Base-by-base conservation (phyloP, 306 rosid genomes). In the Gillenia trifoliata region DNA sequence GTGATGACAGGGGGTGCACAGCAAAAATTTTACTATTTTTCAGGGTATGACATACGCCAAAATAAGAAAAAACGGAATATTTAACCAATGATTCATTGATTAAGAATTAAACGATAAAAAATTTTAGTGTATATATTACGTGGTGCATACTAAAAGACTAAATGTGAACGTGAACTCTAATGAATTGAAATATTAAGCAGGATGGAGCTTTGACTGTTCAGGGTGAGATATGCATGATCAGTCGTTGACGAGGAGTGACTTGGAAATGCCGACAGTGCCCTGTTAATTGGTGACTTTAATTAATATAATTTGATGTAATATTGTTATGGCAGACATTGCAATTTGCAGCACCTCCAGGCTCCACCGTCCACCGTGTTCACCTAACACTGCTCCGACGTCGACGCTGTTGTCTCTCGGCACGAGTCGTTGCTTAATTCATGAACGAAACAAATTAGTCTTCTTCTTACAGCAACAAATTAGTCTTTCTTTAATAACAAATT, bases 221-320 rank as follows among this genome's bases (percentile, higher is more conserved):
- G 15, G 3, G 26, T 4, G 64, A 60, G 26, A 60, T 28, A 57
- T 17, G 52, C 34, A 28, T 25, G 20, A 11, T 59, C 64, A 2
- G 72, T 84, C 76, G 76, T 74, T 83, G 31, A 34, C 72, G 71
- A 45, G 20, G 20, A 15, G 20, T 45, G 80, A 68, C 79, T 8
- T 31, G 60, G 38, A 41, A 33, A 43, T 67, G 90, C 88, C 86
- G 91, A 87, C 87, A 82, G 54, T 40, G 4, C 73, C 12, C 65
- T 75, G 59, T 75, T 62, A 40, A 75, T n/a, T 34, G 36, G 75
- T 65, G 75, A 22, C 65, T 23, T 55, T 22, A 45, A 45, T 15
- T 45, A 38, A 38, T 38, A 38, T 38, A 38, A 38, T 38, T 38
- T 38, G 41, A 38, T 11, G 41, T 38, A 38, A 38, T 38, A 45